Conservation (phyloP, 345 rosid species). For the Salix arbutifolia region DNA sequence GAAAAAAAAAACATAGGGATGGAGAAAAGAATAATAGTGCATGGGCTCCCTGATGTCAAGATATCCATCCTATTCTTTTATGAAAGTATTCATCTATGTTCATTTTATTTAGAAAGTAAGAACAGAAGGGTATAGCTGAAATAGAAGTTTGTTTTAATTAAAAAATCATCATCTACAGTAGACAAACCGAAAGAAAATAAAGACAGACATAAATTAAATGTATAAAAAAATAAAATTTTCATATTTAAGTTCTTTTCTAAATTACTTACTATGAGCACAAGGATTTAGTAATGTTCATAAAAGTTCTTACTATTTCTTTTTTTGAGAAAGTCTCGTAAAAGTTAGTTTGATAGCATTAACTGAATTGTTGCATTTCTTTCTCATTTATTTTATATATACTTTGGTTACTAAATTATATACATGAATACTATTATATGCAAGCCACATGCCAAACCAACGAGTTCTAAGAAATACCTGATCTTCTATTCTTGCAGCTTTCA, state of each 20-base stretch:
- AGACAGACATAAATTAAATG: not conserved
- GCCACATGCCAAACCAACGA: not conserved
- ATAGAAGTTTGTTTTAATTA: not conserved
- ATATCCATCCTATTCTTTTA: not conserved
- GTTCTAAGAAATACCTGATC: slow-evolving; percentile 59
- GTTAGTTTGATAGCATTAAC: no score
- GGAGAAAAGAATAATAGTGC: not conserved
- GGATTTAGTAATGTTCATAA: no score
- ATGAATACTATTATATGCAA: no score
- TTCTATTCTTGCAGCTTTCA: slow-evolving; percentile 67
- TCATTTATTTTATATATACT: no score
- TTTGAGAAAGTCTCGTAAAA: no score
- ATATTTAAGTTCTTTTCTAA: not conserved
- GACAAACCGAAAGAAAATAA: not conserved
- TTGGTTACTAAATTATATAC: no score
- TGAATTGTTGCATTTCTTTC: no score
- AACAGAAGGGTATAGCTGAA: not conserved
- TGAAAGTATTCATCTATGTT: not conserved
- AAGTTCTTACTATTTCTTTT: no score
- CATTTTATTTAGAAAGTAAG: not conserved
- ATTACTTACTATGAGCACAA: not conserved
- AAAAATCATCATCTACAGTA: not conserved
- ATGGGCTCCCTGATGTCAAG: not conserved
- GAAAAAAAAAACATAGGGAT: not conserved
- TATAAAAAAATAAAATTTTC: not conserved